phyloP scores from a whole-genome alignment of 208 protist species.

The Naegleria lovaniensis region DNA sequence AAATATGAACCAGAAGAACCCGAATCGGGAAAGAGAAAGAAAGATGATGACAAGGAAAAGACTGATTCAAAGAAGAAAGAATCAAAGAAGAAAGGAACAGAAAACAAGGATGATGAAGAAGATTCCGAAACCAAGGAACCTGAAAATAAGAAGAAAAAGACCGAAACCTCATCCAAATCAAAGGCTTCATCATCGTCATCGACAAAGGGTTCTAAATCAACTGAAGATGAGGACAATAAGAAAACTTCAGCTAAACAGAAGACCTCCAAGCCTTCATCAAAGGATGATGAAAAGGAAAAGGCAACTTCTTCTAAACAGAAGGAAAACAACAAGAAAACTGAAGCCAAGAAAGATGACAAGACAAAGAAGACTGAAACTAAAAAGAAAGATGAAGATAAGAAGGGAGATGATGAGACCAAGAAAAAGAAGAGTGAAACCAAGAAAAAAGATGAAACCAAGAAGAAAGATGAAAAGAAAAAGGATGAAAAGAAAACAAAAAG shows the following conservation, averaged over 20 bases:
- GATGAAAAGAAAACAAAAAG: background rate
- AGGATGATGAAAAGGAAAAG: background rate
- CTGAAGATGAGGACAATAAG: background rate
- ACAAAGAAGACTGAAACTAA: background rate
- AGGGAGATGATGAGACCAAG: background rate
- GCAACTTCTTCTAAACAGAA: background rate
- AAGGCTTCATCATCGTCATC: background rate
- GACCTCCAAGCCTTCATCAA: background rate
- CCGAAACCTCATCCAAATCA: background rate
- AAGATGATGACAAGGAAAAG: background rate
- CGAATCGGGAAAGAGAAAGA: background rate
- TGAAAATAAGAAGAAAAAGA: background rate
- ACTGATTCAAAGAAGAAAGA: background rate
- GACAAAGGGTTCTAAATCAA: background rate
- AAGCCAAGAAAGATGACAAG: background rate
- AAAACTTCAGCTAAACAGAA: background rate
- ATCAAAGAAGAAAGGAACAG: background rate
- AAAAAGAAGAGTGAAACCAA: background rate
- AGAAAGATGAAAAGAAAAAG: background rate
- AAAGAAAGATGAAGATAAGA: background rate
- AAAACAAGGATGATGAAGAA: slow-evolving; percentile 4
- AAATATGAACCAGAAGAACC: background rate
- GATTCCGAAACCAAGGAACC: background rate
- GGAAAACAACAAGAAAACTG: background rate
- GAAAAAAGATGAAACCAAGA: background rate